These are phyloP conservation scores for Sphagnum magellanicum DNA, from an alignment of 228 moss, liverwort and hornwort species.

Conservation along the genomic window DNA sequence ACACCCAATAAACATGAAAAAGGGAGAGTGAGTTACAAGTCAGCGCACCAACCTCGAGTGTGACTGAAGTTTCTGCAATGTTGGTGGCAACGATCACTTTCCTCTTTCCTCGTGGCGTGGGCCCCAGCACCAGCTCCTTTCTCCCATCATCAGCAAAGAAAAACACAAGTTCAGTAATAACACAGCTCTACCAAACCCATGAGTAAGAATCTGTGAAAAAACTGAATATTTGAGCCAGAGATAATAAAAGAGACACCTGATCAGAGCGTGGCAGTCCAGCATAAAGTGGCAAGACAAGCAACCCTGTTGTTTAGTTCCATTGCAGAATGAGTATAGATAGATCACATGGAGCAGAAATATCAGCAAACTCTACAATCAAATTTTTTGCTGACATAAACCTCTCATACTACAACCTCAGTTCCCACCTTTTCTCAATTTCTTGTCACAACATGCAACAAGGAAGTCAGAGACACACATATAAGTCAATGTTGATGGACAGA, in stretches of 20 bases:
- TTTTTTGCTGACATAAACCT: no score
- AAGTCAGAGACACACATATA: no score
- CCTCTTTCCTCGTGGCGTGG: conserved; percentile 54
- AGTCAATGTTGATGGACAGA: no score
- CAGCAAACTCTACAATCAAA: no score
- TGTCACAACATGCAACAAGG: no score
- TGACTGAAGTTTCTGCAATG: conserved; percentile 92
- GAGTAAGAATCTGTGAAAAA: neutral
- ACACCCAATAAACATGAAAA: no score
- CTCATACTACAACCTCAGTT: no score
- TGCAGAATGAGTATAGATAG: neutral
- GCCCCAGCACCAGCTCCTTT: conserved; percentile 81
- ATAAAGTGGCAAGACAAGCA: conserved; percentile 78
- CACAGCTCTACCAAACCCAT: neutral
- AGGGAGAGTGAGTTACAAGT: no score
- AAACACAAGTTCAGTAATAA: neutral
- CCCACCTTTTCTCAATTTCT: no score
- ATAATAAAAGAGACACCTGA: conserved; percentile 27
- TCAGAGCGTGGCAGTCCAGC: conserved; percentile 79
- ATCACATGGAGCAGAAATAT: no score
- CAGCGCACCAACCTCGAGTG: conserved; percentile 13
- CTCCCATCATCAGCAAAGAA: neutral
- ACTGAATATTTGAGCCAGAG: neutral
- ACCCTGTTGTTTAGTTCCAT: conserved; percentile 12
- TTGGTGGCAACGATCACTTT: conserved; percentile 92